Evolutionary conservation across 192 early-diverging fungal species (phyloP).

Genomic region (Entrophospora sp.): DNA sequence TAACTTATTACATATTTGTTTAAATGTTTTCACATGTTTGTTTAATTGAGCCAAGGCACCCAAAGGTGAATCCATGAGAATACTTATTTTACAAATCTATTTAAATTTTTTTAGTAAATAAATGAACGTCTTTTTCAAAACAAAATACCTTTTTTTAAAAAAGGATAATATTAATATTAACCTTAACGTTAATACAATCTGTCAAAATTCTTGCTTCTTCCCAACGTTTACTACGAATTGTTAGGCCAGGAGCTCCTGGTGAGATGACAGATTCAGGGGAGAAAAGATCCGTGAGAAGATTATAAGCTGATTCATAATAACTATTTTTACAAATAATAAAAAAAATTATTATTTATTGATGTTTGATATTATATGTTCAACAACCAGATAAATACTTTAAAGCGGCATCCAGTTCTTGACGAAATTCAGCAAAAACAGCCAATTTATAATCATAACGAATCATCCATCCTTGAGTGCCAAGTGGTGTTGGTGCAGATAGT

Average conservation of each 20-base stretch:
- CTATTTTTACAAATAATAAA: no score
- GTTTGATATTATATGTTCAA: neutral
- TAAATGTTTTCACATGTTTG: conserved; percentile 55
- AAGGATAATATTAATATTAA: conserved; percentile 14
- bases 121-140: neutral
- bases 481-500: conserved; percentile 17
- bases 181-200: conserved; percentile 71
- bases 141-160: neutral
- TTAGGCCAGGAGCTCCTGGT: conserved; percentile 34
- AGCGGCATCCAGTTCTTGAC: conserved; percentile 52
- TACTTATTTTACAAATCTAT: conserved; percentile 68
- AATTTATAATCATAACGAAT: conserved; percentile 75
- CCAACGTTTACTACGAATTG: conserved; percentile 55
- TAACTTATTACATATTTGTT: conserved; percentile 48
- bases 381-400: conserved; percentile 26
- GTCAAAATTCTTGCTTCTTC: conserved; percentile 59
- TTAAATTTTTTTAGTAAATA: neutral
- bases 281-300: conserved; percentile 56
- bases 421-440: conserved; percentile 51
- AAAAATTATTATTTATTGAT: neutral
- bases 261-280: conserved; percentile 38
- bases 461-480: conserved; percentile 61
- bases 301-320: conserved; percentile 64
- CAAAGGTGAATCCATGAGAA: conserved; percentile 59
- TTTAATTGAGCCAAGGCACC: conserved; percentile 64